A percentile compares a stretch with the other conserved stretches of the same genome.
Conservation (phyloP, 148 eudicot genomes). For the Suaeda aralocaspica region DNA sequence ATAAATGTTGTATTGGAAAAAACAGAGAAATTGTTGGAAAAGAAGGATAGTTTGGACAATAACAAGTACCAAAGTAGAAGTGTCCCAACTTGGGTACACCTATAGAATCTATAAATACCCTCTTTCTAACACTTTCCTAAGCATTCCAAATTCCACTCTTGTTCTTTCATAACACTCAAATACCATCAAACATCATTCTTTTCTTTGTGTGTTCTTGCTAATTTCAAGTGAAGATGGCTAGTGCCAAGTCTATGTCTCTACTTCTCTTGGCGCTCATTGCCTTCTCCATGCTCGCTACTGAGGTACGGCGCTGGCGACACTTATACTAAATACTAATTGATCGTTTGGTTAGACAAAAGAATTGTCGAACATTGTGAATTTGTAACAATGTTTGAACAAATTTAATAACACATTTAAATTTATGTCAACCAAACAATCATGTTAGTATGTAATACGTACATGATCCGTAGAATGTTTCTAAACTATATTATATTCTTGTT, state of each 20-base stretch:
- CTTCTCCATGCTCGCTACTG: conserved; percentile 29
- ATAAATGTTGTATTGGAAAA: too few relatives aligned
- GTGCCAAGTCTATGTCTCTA: conserved; percentile 18
- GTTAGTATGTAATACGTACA: too few relatives aligned
- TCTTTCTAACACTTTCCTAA: neutral
- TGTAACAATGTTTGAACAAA: too few relatives aligned
- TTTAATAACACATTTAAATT: too few relatives aligned
- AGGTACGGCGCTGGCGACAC: too few relatives aligned
- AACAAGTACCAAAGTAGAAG: too few relatives aligned
- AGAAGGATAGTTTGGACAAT: neutral
- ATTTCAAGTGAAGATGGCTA: conserved; percentile 17
- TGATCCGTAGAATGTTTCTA: too few relatives aligned
- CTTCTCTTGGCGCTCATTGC: conserved; percentile 28
- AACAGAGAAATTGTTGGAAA: conserved; percentile 1
- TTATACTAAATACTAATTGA: too few relatives aligned
- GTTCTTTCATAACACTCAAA: neutral
- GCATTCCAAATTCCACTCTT: neutral
- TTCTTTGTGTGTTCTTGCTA: neutral
- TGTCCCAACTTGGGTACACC: conserved; percentile 4
- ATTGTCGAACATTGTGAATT: too few relatives aligned
- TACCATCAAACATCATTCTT: neutral
- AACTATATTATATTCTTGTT: neutral
- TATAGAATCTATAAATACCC: conserved; percentile 20
- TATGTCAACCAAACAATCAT: too few relatives aligned
- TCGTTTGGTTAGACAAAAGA: neutral